Base-by-base conservation (phyloP, 2,329 filamentous ascomycete species). In the Zymoseptoria pseudotritici region DNA sequence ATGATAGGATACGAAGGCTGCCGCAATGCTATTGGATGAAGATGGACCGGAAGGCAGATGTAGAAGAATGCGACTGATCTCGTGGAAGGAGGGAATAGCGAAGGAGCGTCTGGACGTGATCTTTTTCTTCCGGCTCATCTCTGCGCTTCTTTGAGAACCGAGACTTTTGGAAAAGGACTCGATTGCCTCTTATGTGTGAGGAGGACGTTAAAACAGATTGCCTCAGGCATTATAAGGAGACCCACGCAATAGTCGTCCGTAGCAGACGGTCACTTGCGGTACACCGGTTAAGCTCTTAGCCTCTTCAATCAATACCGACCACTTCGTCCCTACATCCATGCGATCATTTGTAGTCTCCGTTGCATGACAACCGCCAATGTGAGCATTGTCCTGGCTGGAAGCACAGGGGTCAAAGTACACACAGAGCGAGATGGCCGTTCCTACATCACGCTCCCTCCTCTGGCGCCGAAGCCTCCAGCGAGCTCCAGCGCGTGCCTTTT, bases 401-500 rank as follows among this genome's bases (percentile, higher is more conserved):
- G 22, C 11, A 29, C 42, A 29, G 42, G 19, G 53, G 3, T 3
- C 24, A 6, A 54, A 24, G 29, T 29, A 13, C 11, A 26, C 10
- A n/a, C 22, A 13, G 21, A 19, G 26, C 52, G 17, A 29, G 9
- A 62, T 62, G 60, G 46, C 58, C 20, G 22, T 49, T 3, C 54
- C 58, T 21, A 46, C 56, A 50, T 54, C 55, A 19, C 50, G 58
- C 49, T 31, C 55, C n/a, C 57, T 62, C n/a, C 53, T 59, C 29
- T 21, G 52, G 52, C 56, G 58, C 36, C 63, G 59, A 42, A 52
- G 46, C 17, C 22, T 29, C 10, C 22, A 19, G 52, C 52, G 52
- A 53, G 17, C 26, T 51, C 53, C 57, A 54, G 8, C 54, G 31
- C 68, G 68, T 36, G 57, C 53, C 63, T 73, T 72, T 59, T 64